These are phyloP conservation scores for Pseudomassariella vexata DNA, from an alignment of 2,329 filamentous ascomycete species.

Conservation along the genomic window DNA sequence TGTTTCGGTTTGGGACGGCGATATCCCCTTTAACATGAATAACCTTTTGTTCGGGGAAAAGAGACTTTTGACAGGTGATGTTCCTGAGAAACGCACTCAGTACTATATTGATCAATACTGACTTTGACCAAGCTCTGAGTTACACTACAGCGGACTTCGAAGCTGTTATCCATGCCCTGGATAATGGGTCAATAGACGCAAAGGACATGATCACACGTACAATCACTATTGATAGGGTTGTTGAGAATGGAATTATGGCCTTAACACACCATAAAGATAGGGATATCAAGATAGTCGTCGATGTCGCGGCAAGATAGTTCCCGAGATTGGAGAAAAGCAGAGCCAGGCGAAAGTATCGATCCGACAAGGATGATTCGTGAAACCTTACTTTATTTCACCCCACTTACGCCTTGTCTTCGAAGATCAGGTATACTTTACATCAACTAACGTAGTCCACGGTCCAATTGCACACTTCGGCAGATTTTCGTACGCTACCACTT, in stretches of 20 bases:
- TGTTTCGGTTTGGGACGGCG: constrained; percentile 58
- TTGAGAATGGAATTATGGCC: constrained; percentile 50
- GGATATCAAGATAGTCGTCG: constrained; percentile 58
- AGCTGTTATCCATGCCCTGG: constrained; percentile 48
- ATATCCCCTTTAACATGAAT: constrained; percentile 46
- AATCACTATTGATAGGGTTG: constrained; percentile 48
- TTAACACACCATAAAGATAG: constrained; percentile 55
- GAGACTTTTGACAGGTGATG: constrained; percentile 35
- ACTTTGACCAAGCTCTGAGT: constrained; percentile 22
- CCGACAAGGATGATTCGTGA: no score
- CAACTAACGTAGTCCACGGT: no score
- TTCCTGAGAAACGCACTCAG: neutral
- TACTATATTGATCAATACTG: no score
- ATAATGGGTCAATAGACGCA: constrained; percentile 41
- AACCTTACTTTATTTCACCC: no score
- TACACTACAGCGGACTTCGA: constrained; percentile 40
- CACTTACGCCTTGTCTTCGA: no score
- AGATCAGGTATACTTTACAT: no score
- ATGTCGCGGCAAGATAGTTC: no score
- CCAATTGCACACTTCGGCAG: no score
- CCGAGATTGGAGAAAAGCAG: no score
- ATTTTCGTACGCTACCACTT: no score
- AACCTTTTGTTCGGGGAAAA: constrained; percentile 48
- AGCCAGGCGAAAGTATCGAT: no score
- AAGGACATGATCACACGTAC: constrained; percentile 55